Conservation (phyloP, 441 rosid species). For the Melianthus villosus region DNA sequence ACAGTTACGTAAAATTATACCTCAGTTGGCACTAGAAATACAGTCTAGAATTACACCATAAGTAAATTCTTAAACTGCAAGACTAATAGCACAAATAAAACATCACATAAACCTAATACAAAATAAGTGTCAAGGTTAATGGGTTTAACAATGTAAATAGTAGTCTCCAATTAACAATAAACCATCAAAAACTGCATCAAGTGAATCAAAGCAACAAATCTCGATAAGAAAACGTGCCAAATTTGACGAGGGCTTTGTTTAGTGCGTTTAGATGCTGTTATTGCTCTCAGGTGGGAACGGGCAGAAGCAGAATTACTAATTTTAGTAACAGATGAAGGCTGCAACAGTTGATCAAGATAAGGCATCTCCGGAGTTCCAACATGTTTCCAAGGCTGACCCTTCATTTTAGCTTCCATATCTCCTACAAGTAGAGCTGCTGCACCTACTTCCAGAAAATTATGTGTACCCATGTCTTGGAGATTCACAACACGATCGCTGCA, state of each 20-base stretch:
- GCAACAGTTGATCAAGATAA: slow-evolving; percentile 79
- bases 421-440: slow-evolving; percentile 96
- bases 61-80: too few relatives aligned
- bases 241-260: slow-evolving; percentile 66
- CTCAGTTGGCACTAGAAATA: too few relatives aligned
- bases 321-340: slow-evolving; percentile 71
- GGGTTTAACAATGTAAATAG: too few relatives aligned
- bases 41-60: too few relatives aligned
- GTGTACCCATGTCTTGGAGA: slow-evolving; percentile 52
- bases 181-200: slow-evolving; percentile 10
- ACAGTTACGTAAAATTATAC: too few relatives aligned
- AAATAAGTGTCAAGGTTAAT: too few relatives aligned
- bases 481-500: slow-evolving; percentile 48
- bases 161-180: too few relatives aligned
- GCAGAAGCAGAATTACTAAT: slow-evolving; percentile 64
- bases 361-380: slow-evolving; percentile 89
- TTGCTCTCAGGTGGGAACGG: slow-evolving; percentile 65
- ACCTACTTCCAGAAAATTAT: slow-evolving; percentile 78
- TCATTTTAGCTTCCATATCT: slow-evolving; percentile 85
- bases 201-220: too few relatives aligned
- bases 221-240: slow-evolving; percentile 40
- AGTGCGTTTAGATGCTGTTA: slow-evolving; percentile 80
- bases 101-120: too few relatives aligned
- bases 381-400: slow-evolving; percentile 85
- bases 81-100: too few relatives aligned